Conservation (phyloP, 129 eudicot species). For the Helianthus tuberosus region DNA sequence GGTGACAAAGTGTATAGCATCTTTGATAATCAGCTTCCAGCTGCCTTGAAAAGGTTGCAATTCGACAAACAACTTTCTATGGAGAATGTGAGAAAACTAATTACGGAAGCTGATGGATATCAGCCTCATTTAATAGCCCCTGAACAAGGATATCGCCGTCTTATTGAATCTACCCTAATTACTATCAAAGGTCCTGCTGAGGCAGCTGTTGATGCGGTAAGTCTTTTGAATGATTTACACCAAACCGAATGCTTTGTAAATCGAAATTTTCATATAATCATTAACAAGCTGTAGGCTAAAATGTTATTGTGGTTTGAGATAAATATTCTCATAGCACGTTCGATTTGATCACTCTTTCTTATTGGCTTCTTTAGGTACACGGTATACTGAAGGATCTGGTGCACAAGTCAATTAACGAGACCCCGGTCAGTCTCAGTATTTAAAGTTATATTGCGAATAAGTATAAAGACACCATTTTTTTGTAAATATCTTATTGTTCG, state of each 20-base stretch:
- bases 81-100: constrained; percentile 90
- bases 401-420: constrained; percentile 85
- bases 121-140: constrained; percentile 99
- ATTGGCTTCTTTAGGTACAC: constrained; percentile 74
- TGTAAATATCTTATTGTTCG: not conserved
- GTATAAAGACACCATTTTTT: not conserved
- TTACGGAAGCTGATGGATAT: constrained; percentile 98
- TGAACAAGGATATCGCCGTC: constrained; percentile 98
- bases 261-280: not conserved
- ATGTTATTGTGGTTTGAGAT: not conserved
- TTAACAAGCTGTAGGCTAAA: not conserved
- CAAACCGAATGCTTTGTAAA: not conserved
- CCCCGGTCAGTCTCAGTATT: constrained; percentile 55
- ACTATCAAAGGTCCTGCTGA: constrained; percentile 96
- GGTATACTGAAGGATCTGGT: constrained; percentile 84
- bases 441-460: not conserved
- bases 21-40: constrained; percentile 92
- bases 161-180: constrained; percentile 79
- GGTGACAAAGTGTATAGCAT: constrained; percentile 87
- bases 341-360: constrained; percentile 4
- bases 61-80: constrained; percentile 95
- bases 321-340: not conserved
- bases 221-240: not conserved
- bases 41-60: constrained; percentile 92
- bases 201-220: constrained; percentile 95